phyloP scores from a whole-genome alignment of 2,329 filamentous ascomycete genomes.

The Geosmithia putterillii region DNA sequence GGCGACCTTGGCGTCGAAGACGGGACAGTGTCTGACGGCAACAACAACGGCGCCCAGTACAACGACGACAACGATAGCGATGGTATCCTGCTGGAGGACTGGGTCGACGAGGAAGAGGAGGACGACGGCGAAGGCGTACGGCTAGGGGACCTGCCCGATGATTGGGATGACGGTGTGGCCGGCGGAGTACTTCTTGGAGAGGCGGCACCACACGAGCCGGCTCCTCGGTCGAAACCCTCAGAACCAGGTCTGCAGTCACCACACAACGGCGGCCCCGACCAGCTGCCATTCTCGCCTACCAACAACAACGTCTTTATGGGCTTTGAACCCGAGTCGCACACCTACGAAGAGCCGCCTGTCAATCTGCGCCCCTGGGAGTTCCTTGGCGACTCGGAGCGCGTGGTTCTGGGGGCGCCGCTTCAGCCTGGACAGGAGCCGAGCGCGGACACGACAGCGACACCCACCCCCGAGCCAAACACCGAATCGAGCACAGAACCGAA shows the following conservation, averaged over 20 bases:
- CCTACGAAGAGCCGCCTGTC: background rate
- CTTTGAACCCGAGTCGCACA: background rate
- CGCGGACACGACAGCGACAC: background rate
- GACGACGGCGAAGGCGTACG: constrained; percentile 22
- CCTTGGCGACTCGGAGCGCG: background rate
- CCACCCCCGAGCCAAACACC: too few species aligned
- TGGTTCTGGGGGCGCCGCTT: too few species aligned
- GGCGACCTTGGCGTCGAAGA: constrained; percentile 28
- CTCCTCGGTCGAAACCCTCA: background rate
- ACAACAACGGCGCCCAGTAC: constrained; percentile 10
- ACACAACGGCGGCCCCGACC: background rate
- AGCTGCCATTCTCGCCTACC: background rate
- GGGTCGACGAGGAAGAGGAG: constrained; percentile 10
- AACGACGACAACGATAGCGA: constrained; percentile 23
- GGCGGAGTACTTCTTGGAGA: too few species aligned
- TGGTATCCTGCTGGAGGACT: constrained; percentile 18
- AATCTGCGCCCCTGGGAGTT: background rate
- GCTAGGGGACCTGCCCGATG: constrained; percentile 14
- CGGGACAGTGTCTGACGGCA: constrained; percentile 5
- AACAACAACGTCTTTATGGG: background rate
- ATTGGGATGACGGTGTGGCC: constrained; percentile 3
- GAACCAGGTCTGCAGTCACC: background rate
- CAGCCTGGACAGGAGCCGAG: background rate
- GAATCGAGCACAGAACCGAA: background rate
- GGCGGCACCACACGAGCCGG: background rate